Conservation (phyloP, 139 green algal genomes). For the Chlorella vulgaris region DNA sequence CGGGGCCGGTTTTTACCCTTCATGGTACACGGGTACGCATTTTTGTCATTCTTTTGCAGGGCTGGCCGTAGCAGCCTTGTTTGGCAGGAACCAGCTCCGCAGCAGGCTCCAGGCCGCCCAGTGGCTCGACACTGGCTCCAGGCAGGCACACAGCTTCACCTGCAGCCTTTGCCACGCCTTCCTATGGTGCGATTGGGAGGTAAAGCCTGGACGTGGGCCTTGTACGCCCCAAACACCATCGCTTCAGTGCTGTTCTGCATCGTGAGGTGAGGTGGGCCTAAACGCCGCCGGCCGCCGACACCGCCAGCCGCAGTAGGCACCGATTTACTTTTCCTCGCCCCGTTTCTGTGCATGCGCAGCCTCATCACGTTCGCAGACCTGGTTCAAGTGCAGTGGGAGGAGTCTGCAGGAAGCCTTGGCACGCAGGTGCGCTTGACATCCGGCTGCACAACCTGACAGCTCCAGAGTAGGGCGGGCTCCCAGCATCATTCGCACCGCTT, state of each 20-base stretch:
- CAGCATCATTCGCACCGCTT: background rate
- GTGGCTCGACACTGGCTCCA: background rate
- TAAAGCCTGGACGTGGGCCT: background rate
- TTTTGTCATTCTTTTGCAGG: no score
- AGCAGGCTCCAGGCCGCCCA: no score
- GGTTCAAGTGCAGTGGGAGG: background rate
- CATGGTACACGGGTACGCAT: no score
- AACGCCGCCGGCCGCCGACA: background rate
- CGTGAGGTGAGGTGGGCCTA: background rate
- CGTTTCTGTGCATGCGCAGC: no score
- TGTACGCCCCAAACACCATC: background rate
- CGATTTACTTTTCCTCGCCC: no score
- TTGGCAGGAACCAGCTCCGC: no score
- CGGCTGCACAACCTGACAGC: background rate
- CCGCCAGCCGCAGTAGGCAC: no score
- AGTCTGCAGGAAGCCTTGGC: background rate
- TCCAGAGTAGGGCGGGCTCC: no score
- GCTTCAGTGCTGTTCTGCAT: background rate
- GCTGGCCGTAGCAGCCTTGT: no score
- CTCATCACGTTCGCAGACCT: background rate
- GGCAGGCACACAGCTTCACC: no score
- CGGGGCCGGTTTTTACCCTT: no score
- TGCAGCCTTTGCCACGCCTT: no score
- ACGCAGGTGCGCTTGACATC: background rate
- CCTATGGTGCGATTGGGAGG: background rate